Percentiles rank a stretch among this genome's conserved stretches.
These are phyloP conservation scores for Phoma herbarum DNA, from an alignment of 2,329 filamentous ascomycete genomes.

Conservation along the genomic window DNA sequence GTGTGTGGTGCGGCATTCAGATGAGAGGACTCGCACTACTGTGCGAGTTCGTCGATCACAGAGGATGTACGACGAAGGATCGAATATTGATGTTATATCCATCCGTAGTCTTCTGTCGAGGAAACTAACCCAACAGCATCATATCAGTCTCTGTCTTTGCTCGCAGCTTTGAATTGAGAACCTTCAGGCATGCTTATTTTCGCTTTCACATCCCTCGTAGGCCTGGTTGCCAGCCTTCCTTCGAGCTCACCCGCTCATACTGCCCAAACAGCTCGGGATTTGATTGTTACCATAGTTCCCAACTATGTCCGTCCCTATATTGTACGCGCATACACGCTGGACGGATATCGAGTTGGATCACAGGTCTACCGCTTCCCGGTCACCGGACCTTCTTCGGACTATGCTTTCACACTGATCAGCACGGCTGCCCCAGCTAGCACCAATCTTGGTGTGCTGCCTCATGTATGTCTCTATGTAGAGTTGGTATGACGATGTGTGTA, in stretches of 20 bases:
- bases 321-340: slow-evolving; percentile 46
- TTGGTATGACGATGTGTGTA: background rate
- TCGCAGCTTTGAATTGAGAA: background rate
- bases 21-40: background rate
- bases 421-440: slow-evolving; percentile 54
- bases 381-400: slow-evolving; percentile 56
- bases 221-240: slow-evolving; percentile 16
- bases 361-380: slow-evolving; percentile 57
- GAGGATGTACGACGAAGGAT: slow-evolving; percentile 18
- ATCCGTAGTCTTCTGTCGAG: background rate
- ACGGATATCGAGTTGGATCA: slow-evolving; percentile 47
- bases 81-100: background rate
- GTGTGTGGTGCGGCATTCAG: background rate
- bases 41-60: slow-evolving; percentile 2
- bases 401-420: slow-evolving; percentile 57
- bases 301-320: slow-evolving; percentile 49
- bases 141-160: background rate
- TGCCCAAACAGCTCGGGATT: background rate
- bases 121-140: background rate
- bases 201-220: slow-evolving; percentile 10
- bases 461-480: slow-evolving; percentile 28
- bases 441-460: slow-evolving; percentile 55
- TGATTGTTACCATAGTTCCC: slow-evolving; percentile 40
- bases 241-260: slow-evolving; percentile 1
- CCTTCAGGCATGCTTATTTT: slow-evolving; percentile 1